Conservation (phyloP, 192 early-diverging fungal species). For the Phycomyces nitens region DNA sequence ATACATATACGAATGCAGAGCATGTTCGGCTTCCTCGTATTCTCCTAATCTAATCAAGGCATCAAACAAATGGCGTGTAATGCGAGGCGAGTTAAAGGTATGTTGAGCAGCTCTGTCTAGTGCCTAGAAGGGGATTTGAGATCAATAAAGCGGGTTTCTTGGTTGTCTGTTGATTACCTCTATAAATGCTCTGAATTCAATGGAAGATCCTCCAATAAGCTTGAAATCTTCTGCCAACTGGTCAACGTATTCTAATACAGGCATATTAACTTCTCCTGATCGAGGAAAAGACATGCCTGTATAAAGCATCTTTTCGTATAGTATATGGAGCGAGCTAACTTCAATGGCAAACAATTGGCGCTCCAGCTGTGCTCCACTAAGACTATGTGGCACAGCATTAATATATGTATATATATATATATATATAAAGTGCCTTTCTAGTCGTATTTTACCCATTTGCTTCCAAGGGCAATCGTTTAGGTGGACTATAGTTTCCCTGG, state of each 20-base stretch:
- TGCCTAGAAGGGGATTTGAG: constrained; percentile 9
- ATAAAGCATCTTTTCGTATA: constrained; percentile 60
- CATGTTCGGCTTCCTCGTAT: constrained; percentile 73
- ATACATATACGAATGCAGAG: constrained; percentile 57
- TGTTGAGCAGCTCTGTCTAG: constrained; percentile 61
- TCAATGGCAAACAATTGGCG: constrained; percentile 38
- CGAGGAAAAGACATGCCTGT: constrained; percentile 54
- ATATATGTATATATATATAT: too few species aligned
- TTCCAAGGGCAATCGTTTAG: background rate
- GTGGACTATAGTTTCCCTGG: constrained; percentile 30
- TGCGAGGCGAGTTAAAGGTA: constrained; percentile 69
- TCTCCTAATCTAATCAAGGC: constrained; percentile 60
- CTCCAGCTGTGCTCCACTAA: constrained; percentile 3
- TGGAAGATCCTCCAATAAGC: constrained; percentile 45
- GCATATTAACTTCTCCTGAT: constrained; percentile 55
- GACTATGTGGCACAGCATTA: background rate
- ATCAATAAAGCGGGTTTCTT: too few species aligned
- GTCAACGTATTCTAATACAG: constrained; percentile 62
- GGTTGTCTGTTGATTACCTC: too few species aligned
- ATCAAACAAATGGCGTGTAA: constrained; percentile 61
- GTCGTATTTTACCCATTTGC: background rate
- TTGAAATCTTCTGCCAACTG: constrained; percentile 58
- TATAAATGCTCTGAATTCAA: constrained; percentile 55
- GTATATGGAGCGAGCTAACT: constrained; percentile 48
- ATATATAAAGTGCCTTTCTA: background rate